Base-by-base conservation (phyloP, 164 flowering plant genomes). In the Warburgia ugandensis region DNA sequence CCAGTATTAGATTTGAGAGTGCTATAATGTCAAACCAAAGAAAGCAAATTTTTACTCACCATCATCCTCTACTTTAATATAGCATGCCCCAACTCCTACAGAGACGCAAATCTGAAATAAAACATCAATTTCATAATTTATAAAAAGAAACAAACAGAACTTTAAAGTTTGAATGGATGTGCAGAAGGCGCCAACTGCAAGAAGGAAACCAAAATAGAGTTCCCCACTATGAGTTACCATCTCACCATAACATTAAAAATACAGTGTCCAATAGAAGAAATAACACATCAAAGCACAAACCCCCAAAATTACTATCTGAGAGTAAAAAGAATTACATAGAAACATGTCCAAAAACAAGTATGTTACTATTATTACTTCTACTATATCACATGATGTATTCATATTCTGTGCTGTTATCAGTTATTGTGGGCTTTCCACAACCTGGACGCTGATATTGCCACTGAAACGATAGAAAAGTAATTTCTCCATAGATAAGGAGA, bases 41-140 rank as follows among this genome's bases (percentile, higher is more conserved):
- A 28, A 51, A 43, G 28, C 20, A 46, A 37, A 51, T 43, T 25
- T 5, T 23, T 44, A 67, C 80, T 67, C 8, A 92, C 99, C 99
- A 76, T 92, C 70, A 67, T 92, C 99, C 20, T 66, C 83, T 33
- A 86, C 91, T 74, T 79, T 84, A 13, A 86, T 68, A 62, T 56
- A 80, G 68, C 78, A 68, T 28, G 70, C 70, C 33, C 77, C 76
- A 55, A 92, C 54, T 21, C 73, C 72, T 10, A 92, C 48, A 43
- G 64, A 75, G 35, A 92, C 81, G 45, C 70, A 60, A 42, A 92
- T 77, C 97, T 92, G 75, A 58, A 30, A 0, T 7, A 43, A 49
- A 4, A 9, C 14, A 26, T 6, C 43, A 52, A n/a, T 35, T 19
- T 40, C 31, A 40, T 14, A n/a, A 50, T 25, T 45, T 20, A 8